Percentiles rank a stretch among this genome's conserved stretches.
phyloP scores from a whole-genome alignment of 2,329 filamentous ascomycete genomes.

The Fusarium proliferatum region DNA sequence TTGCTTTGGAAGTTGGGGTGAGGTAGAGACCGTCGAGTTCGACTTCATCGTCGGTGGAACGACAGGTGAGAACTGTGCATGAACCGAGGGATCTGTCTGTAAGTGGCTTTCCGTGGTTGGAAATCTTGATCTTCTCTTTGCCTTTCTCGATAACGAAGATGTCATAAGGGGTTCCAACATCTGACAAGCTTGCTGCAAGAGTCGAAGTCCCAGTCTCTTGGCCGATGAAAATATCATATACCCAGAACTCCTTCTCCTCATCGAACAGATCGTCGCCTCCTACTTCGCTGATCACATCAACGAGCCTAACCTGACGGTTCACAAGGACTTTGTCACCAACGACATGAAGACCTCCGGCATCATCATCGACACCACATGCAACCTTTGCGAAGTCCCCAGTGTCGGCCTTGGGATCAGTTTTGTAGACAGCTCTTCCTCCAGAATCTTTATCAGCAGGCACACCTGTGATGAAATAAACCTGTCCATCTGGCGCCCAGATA shows the following conservation, averaged over 20 bases:
- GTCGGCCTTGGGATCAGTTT: neutral
- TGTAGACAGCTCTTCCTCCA: constrained; percentile 24
- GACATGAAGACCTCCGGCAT: constrained; percentile 16
- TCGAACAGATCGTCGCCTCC: constrained; percentile 17
- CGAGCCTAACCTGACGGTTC: neutral
- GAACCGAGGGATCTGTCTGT: neutral
- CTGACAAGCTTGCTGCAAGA: constrained; percentile 36
- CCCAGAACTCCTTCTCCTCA: constrained; percentile 12
- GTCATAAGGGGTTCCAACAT: constrained; percentile 26
- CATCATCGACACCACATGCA: constrained; percentile 25
- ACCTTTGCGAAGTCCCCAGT: neutral
- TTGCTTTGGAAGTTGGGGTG: neutral
- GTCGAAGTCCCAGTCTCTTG: neutral
- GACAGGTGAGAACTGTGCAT: constrained; percentile 14
- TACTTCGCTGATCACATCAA: constrained; percentile 17
- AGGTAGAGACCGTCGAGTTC: constrained; percentile 26
- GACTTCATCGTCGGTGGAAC: constrained; percentile 19
- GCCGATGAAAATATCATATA: constrained; percentile 23
- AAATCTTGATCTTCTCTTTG: constrained; percentile 9
- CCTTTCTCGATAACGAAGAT: constrained; percentile 4
- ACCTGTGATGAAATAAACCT: constrained; percentile 31
- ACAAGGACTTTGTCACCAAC: constrained; percentile 15
- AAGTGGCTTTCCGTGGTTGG: constrained; percentile 10
- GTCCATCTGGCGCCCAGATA: constrained; percentile 25
- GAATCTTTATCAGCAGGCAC: constrained; percentile 2